Evolutionary conservation across 805 yeast genomes (phyloP).

Genomic region (Candida ascalaphidarum): DNA sequence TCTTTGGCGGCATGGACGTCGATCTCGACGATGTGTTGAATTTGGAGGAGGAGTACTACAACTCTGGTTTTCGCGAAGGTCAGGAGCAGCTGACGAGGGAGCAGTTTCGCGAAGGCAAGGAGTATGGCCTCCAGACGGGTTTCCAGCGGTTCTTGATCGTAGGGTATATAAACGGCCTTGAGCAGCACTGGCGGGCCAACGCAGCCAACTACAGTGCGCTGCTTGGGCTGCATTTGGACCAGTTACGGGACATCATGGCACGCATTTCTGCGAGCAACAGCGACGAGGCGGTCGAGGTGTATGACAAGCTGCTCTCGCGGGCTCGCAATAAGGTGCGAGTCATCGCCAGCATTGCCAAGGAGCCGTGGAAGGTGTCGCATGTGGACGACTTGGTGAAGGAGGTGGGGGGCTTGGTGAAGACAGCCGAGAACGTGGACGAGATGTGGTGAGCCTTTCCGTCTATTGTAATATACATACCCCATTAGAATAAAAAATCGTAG

Average conservation of each 20-base stretch:
- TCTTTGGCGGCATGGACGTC: no score
- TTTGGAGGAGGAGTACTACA: conserved; percentile 53
- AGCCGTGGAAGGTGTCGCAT: conserved; percentile 17
- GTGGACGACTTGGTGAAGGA: conserved; percentile 25
- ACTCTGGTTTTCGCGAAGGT: conserved; percentile 70
- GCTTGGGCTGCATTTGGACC: conserved; percentile 16
- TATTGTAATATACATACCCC: no score
- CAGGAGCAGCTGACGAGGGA: conserved; percentile 47
- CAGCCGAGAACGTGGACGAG: conserved; percentile 29
- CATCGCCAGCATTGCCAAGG: conserved; percentile 26
- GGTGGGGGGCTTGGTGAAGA: conserved; percentile 29
- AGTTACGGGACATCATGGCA: conserved; percentile 17
- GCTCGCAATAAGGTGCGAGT: conserved; percentile 57
- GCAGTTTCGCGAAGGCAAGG: conserved; percentile 70
- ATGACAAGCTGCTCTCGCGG: conserved; percentile 43
- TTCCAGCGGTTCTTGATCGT: conserved; percentile 61
- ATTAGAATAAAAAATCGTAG: conserved; percentile 26
- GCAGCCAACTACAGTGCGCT: no score
- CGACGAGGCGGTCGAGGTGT: conserved; percentile 45
- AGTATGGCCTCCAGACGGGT: conserved; percentile 75
- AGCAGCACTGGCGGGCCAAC: conserved; percentile 26
- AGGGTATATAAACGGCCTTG: conserved; percentile 57
- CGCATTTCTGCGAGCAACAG: conserved; percentile 28
- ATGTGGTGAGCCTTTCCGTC: conserved; percentile 26
- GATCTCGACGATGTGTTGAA: conserved; percentile 46